Evolutionary conservation across 768 basidiomycete genomes (phyloP).

Genomic region (Rubroboletus pulcherrimus): DNA sequence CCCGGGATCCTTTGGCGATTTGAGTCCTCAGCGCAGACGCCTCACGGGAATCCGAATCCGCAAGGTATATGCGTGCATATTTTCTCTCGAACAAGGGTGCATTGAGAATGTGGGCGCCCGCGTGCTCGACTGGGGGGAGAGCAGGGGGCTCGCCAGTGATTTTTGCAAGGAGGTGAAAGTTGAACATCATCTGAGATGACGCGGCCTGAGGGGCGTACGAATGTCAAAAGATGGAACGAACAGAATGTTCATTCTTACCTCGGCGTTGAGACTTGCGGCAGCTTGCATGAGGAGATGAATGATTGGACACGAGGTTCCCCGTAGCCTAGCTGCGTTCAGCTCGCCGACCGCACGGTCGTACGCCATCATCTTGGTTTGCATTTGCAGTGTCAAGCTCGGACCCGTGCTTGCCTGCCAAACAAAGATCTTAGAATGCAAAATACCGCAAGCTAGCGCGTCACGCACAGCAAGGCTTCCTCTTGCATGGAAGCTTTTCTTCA

Average conservation of each 20-base stretch:
- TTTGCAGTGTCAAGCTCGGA: conserved; percentile 64
- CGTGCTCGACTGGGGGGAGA: conserved; percentile 72
- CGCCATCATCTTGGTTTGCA: conserved; percentile 94
- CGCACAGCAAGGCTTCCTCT: conserved; percentile 54
- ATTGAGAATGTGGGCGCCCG: conserved; percentile 78
- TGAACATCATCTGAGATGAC: conserved; percentile 60
- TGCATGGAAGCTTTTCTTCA: conserved; percentile 59
- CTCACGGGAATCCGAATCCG: conserved; percentile 60
- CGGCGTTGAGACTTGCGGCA: conserved; percentile 52
- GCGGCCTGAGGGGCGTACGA: conserved; percentile 36
- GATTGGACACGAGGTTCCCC: conserved; percentile 72
- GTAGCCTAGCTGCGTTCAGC: conserved; percentile 69
- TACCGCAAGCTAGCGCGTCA: conserved; percentile 3
- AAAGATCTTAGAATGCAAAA: conserved; percentile 5
- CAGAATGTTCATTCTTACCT: conserved; percentile 36
- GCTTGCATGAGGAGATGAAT: conserved; percentile 70
- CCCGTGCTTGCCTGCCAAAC: conserved; percentile 38
- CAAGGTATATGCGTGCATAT: conserved; percentile 74
- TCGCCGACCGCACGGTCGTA: conserved; percentile 83
- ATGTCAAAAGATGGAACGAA: conserved; percentile 1
- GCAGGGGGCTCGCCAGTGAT: conserved; percentile 75
- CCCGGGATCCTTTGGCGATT: conserved; percentile 72
- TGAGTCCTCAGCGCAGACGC: conserved; percentile 62
- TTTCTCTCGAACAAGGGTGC: conserved; percentile 78
- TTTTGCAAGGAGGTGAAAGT: conserved; percentile 70